phyloP scores from a whole-genome alignment of 1,284 basidiomycete genomes.

The Ceratobasidium sp. region DNA sequence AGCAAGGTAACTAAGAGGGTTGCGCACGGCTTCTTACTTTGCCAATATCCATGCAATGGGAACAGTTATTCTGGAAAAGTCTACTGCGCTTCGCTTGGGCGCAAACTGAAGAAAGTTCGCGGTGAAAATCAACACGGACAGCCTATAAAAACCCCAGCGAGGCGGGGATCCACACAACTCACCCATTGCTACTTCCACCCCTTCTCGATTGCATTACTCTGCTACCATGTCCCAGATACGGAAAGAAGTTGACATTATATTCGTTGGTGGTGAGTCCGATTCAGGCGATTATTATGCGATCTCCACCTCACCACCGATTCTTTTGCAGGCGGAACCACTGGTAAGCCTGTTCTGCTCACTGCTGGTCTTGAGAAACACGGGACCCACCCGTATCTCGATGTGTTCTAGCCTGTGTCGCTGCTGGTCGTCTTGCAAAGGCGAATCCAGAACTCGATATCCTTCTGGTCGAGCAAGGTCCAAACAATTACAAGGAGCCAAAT shows the following conservation, averaged over 20 bases:
- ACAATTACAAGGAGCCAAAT: conserved; percentile 12
- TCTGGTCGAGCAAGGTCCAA: conserved; percentile 25
- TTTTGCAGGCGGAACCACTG: conserved; percentile 1
- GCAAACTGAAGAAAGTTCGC: too few species aligned
- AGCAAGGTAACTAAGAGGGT: too few species aligned
- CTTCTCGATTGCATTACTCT: too few species aligned
- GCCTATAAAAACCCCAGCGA: too few species aligned
- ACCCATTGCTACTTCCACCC: too few species aligned
- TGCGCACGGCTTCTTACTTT: too few species aligned
- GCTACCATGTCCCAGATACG: background rate
- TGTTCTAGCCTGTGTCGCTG: conserved; percentile 10
- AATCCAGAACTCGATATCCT: conserved; percentile 26
- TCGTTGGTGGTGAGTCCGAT: conserved; percentile 7
- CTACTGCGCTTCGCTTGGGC: too few species aligned
- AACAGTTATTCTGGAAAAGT: too few species aligned
- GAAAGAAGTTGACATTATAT: background rate
- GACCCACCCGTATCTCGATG: too few species aligned
- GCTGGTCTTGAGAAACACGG: background rate
- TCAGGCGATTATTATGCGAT: background rate
- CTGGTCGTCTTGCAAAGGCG: conserved; percentile 24
- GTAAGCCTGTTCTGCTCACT: background rate
- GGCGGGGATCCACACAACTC: too few species aligned
- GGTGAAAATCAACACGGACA: too few species aligned
- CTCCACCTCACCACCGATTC: background rate
- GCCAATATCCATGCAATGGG: too few species aligned